Evolutionary conservation across 1,284 basidiomycete species (phyloP).

Genomic region (Puccinia horiana): DNA sequence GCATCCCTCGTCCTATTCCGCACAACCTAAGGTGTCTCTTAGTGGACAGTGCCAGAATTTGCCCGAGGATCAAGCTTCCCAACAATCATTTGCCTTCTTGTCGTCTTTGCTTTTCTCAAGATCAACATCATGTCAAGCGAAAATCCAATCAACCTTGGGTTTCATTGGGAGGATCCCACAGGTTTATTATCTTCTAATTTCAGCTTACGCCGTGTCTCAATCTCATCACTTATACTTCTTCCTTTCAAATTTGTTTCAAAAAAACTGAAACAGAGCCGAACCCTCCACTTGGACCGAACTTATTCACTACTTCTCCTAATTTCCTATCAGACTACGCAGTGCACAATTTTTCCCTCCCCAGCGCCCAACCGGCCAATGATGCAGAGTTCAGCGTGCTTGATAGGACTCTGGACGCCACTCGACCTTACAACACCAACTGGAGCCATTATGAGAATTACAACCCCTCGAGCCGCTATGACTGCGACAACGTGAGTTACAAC

Average conservation of each 20-base stretch:
- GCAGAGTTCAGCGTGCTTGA: slow-evolving; percentile 12
- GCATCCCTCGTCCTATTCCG: not conserved
- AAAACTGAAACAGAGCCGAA: slow-evolving; percentile 1
- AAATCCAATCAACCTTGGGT: not conserved
- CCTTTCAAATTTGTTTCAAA: not conserved
- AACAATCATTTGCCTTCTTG: not conserved
- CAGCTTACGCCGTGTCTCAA: not conserved
- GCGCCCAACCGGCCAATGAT: not conserved
- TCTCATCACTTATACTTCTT: not conserved
- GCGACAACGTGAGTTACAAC: not conserved
- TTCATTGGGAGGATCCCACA: not conserved
- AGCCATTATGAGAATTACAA: slow-evolving; percentile 1
- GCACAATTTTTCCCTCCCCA: not conserved
- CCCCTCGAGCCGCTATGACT: not conserved
- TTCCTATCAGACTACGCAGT: not conserved
- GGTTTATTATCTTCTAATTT: slow-evolving; percentile 1
- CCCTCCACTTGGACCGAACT: not conserved
- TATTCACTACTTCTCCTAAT: not conserved
- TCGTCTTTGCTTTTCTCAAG: not conserved
- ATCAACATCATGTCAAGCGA: not conserved
- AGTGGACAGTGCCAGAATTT: not conserved
- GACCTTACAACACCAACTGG: slow-evolving; percentile 12
- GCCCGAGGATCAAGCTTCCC: not conserved
- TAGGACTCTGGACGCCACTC: not conserved
- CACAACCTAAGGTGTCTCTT: not conserved